Evolutionary conservation across 1,139 yeast species (phyloP), one percentile per base, ranked within the genome.

Genomic region (Keqinozyma sinolaborantium): DNA sequence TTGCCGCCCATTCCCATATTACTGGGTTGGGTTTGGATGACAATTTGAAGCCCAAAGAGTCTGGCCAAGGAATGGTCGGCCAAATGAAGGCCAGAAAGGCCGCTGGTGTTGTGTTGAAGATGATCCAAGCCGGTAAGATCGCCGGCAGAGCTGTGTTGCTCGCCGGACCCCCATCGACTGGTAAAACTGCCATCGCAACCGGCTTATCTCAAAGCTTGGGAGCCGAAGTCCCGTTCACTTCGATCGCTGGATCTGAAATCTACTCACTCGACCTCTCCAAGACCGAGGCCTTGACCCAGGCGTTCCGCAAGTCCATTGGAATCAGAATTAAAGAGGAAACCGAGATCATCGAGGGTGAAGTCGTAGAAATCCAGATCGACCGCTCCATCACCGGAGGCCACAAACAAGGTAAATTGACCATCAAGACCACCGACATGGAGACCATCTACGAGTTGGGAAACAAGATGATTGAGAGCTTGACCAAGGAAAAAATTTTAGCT

Each of bases 131-230:
- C 28, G 96, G 97, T 23, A 78, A 85, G 45, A 92, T 94, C 53
- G 97, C 98, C 5, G 99, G 99, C 13, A 77, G 97, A 45, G 97
- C 97, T 1, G 94, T 90, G 20, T 66, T 94, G 45, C 74, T 94
- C 41, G 97, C 98, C 0, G 99, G 99, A 5, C 98, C 98, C 7
- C 98, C 98, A 21, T 84, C 95, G 1, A 94, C 98, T 2, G 99
- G 99, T 58, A 94, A 94, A 58, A 94, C 99, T 8, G 99, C 99
- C 31, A 81, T 94, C 51, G 99, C 99, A 18, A 88, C 90, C 92
- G 99, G 97, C 18, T 70, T 92, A 37, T 76, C 96, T 9, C 97
- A 92, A 58, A 78, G 80, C 30, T 71, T 94, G 45, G 98, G 98
- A 10, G 53, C 65, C 14, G 96, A 90, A 48, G 97, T 94, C 26